Conservation (phyloP, 768 basidiomycete genomes). For the Collybia nuda region DNA sequence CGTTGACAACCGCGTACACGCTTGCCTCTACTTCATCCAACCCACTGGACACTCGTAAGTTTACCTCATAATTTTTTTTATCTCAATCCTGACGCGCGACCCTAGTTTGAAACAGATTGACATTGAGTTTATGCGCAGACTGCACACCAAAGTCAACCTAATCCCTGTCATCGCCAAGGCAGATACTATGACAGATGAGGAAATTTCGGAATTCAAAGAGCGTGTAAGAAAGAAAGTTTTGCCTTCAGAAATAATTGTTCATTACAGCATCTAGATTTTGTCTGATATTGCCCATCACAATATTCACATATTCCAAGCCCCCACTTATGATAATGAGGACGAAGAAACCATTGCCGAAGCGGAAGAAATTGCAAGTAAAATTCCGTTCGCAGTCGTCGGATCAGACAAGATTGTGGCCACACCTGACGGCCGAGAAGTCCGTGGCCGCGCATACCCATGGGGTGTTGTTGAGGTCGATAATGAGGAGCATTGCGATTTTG, state of each 20-base stretch:
- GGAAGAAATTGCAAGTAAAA: constrained; percentile 97
- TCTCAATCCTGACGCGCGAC: constrained; percentile 2
- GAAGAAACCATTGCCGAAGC: constrained; percentile 97
- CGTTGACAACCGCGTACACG: constrained; percentile 96
- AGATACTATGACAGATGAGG: constrained; percentile 97
- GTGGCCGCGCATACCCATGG: constrained; percentile 97
- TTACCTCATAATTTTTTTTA: background rate
- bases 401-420: constrained; percentile 82
- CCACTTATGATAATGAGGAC: constrained; percentile 96
- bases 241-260: constrained; percentile 4
- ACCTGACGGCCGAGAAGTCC: constrained; percentile 87
- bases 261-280: constrained; percentile 59
- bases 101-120: constrained; percentile 93
- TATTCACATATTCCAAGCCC: constrained; percentile 98
- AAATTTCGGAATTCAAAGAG: constrained; percentile 90
- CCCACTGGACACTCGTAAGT: constrained; percentile 97
- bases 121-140: constrained; percentile 97
- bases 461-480: constrained; percentile 99
- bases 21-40: constrained; percentile 98
- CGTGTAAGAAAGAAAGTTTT: constrained; percentile 51
- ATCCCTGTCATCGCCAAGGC: constrained; percentile 99
- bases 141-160: constrained; percentile 97
- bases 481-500: constrained; percentile 98
- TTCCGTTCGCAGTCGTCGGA: constrained; percentile 98
- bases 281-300: constrained; percentile 93